Base-by-base conservation (phyloP, 1,284 basidiomycete genomes). In the Tetrapyrgos nigripes region DNA sequence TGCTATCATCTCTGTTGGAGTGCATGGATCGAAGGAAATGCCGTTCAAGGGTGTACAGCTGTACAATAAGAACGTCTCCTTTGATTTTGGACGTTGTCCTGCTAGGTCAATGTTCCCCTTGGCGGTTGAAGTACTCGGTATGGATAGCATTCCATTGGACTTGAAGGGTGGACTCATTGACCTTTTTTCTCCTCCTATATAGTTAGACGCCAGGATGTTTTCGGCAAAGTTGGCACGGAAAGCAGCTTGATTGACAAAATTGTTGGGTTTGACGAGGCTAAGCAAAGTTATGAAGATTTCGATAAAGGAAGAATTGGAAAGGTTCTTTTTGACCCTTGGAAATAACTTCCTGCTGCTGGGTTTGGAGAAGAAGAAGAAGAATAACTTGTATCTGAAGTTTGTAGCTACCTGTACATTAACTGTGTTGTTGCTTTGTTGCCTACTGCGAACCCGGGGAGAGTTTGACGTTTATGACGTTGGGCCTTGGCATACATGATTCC, bases 71-170 rank as follows among this genome's bases (percentile, higher is more conserved):
- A 96, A 95, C 68, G 81, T 90, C 4, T 88, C 87, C 1, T 77
- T 93, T 54, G 88, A 91, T 65, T 95, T 94, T 70, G 95, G 94
- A 9, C 83, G 94, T 17, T 97, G 94, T 69, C 93, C 93, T 17
- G 94, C 93, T 6, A 83, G 89, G 14, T 86, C 89, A 1, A 88
- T 94, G 81, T 89, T 93, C 64, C 87, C 87, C 2, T 74, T 85
- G 55, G 92, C 92, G 0, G 79, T 92, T 40, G 85, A 89, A 66
- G 73, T 95, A 23, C 74, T 96, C 26, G 79, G 79, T 79, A 47
- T 60, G 72, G 50, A 37, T 57, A 3, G 9, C 17, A 28, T 23
- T 11, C 33, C 8, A n/a, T 23, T 31, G 37, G 31, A 6, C 53
- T 33, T 45, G n/a, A n/a, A n/a, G n/a, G n/a, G n/a, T n/a, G n/a